These are phyloP conservation scores for Ophiostoma pallidulum DNA, from an alignment of 2,329 filamentous ascomycete genomes.

Conservation along the genomic window DNA sequence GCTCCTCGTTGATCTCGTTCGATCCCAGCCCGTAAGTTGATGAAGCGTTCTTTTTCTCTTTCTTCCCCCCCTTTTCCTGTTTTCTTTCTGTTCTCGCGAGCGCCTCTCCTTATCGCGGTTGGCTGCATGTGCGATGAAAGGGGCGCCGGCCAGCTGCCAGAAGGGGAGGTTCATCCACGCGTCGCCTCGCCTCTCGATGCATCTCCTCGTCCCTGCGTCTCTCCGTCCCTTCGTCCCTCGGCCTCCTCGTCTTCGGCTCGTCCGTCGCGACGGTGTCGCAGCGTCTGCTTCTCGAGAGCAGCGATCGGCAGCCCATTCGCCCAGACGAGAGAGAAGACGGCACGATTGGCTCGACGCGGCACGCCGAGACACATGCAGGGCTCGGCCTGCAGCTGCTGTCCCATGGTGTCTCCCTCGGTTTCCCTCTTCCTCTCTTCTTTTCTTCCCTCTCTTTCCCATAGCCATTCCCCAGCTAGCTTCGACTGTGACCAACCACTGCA, in stretches of 20 bases:
- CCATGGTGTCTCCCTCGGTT: background rate
- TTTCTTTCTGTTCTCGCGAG: background rate
- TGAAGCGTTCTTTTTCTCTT: background rate
- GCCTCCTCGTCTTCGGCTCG: too few species aligned
- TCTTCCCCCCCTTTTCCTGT: background rate
- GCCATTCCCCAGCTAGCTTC: background rate
- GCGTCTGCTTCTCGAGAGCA: too few species aligned
- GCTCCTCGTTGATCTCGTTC: background rate
- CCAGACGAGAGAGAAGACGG: background rate
- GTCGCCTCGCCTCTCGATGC: too few species aligned
- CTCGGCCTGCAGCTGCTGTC: slow-evolving; percentile 4
- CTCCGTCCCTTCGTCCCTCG: too few species aligned
- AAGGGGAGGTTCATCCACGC: too few species aligned
- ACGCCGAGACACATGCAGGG: slow-evolving; percentile 1
- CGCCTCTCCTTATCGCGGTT: background rate
- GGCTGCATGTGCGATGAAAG: slow-evolving; percentile 6
- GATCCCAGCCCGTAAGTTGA: background rate
- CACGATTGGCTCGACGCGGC: slow-evolving; percentile 1
- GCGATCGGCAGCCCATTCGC: background rate
- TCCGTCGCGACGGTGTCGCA: too few species aligned
- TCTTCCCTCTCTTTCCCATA: background rate
- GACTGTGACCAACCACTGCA: too few species aligned
- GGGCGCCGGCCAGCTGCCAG: background rate
- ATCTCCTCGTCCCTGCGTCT: too few species aligned
- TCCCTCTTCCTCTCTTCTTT: background rate